phyloP scores from a whole-genome alignment of 1,284 basidiomycete species.

The Mycena sp. region DNA sequence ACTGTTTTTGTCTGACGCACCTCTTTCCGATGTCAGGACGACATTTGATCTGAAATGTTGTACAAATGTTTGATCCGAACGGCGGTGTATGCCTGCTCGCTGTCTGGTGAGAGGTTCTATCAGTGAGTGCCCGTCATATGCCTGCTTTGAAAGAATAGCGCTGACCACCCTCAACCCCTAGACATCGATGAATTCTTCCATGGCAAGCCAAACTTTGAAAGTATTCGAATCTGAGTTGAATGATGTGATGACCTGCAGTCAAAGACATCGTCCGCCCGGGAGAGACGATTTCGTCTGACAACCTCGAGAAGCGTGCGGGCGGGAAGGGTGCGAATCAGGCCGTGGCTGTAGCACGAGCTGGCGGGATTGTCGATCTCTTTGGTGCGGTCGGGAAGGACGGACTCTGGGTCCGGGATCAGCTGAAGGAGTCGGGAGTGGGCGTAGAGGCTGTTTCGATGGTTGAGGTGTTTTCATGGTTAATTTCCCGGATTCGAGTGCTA shows the following conservation, averaged over 20 bases:
- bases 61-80: no score
- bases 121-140: constrained; percentile 49
- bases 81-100: constrained; percentile 29
- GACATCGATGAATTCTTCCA: constrained; percentile 69
- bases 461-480: constrained; percentile 38
- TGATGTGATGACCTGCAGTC: constrained; percentile 44
- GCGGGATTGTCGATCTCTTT: constrained; percentile 53
- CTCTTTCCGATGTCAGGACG: no score
- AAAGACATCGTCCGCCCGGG: constrained; percentile 60
- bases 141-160: neutral
- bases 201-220: constrained; percentile 43
- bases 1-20: no score
- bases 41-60: no score
- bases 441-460: constrained; percentile 48
- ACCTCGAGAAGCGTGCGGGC: constrained; percentile 56
- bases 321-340: constrained; percentile 73
- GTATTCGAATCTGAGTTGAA: neutral
- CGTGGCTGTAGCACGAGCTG: constrained; percentile 60
- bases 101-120: constrained; percentile 64
- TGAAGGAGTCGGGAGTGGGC: constrained; percentile 50
- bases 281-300: constrained; percentile 62
- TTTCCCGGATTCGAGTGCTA: neutral
- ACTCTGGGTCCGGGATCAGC: constrained; percentile 51
- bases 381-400: constrained; percentile 62
- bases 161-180: constrained; percentile 33